phyloP scores from a whole-genome alignment of 78 protist genomes.

The Trichosphaerium sp. region DNA sequence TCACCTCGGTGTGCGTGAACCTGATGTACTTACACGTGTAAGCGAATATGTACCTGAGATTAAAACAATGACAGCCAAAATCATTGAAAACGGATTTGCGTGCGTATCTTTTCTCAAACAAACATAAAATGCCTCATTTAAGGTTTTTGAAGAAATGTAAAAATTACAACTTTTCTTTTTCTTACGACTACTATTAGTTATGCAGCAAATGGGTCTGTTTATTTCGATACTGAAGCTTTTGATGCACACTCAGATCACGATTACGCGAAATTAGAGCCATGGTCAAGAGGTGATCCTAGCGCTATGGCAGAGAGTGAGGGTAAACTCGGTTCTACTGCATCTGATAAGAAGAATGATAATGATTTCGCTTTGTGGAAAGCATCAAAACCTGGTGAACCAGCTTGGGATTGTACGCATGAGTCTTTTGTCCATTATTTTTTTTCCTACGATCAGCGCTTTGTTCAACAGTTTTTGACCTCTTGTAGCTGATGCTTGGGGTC shows the following conservation, averaged over 20 bases:
- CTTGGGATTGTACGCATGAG: constrained; percentile 65
- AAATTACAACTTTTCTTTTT: too few species aligned
- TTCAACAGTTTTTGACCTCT: too few species aligned
- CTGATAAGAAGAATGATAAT: constrained; percentile 19
- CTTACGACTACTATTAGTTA: background rate
- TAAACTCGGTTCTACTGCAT: background rate
- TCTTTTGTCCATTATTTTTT: too few species aligned
- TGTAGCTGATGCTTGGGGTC: too few species aligned
- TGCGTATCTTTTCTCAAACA: constrained; percentile 24
- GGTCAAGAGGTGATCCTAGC: constrained; percentile 38
- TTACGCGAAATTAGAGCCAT: constrained; percentile 73
- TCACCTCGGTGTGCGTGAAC: constrained; percentile 57
- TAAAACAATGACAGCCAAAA: constrained; percentile 63
- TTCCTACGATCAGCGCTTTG: too few species aligned
- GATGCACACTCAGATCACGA: constrained; percentile 10
- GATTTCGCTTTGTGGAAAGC: constrained; percentile 88
- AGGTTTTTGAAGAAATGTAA: too few species aligned
- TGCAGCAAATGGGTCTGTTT: constrained; percentile 69
- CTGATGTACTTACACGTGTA: constrained; percentile 87
- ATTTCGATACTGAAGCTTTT: constrained; percentile 61
- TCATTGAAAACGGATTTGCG: constrained; percentile 73
- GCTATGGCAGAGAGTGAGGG: constrained; percentile 65
- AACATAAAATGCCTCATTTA: too few species aligned
- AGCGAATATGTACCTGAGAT: constrained; percentile 93
- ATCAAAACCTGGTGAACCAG: constrained; percentile 70